Evolutionary conservation across 176 grass and related monocot species (phyloP), one percentile per base, ranked within the genome.

Genomic region (Pontederia paniculata): DNA sequence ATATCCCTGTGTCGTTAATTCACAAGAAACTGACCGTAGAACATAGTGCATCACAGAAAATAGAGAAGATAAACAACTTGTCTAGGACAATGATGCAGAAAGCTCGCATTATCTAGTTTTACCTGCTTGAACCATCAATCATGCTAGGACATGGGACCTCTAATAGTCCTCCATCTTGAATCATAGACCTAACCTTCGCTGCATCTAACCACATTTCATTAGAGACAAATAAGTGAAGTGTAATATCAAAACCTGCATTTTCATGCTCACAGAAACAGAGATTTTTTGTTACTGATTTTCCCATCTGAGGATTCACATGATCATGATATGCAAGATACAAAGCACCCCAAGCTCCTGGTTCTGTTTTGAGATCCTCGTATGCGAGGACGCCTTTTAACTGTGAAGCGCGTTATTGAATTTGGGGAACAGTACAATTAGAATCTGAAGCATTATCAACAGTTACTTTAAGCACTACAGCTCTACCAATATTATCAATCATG

Each of bases 161-260:
- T 44, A 67, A 58, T 57, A 98, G 52, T 45, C 69, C 70, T 84
- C 75, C 82, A 49, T 72, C 74, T 67, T 62, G 64, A 68, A 91
- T 77, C 74, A 52, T 58, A 48, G 41, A 56, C 46, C 86, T 84
- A 48, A 81, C 64, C 74, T 82, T 51, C 50, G 76, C 51, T 22
- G 78, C 79, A 62, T 80, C 63, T 69, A 42, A 49, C 80, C 74
- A 88, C 83, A 91, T 82, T 69, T 55, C 69, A 55, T 21, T 58
- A 41, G 68, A 45, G 0, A 80, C 83, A 69, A 77, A 98, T 48
- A 98, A 63, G 72, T 98, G 91, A 23, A 88, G 49, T 10, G 86
- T 98, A 25, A 88, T 80, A 68, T 98, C 75, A 28, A 88, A 98
- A 9, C 93, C 80, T n/a, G 77, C 58, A 77, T 98, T 91, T 71